Evolutionary conservation across 768 basidiomycete species (phyloP), one percentile per base, ranked within the genome.

Genomic region (Podaxis pistillaris): DNA sequence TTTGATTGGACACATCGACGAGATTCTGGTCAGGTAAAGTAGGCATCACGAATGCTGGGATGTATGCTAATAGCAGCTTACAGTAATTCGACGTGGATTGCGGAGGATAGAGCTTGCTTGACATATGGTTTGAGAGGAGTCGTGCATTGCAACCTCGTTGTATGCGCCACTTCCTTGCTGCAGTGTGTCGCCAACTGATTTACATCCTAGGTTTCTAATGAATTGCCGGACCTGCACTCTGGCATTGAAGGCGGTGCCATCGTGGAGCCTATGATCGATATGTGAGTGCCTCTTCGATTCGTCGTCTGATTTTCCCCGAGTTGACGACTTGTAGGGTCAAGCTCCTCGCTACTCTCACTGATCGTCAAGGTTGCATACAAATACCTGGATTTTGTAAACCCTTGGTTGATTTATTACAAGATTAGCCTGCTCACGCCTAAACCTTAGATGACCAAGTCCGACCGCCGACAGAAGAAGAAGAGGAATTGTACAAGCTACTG

Each of bases 41-140:
- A 51, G 4, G 7, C 47, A 38, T 49, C 22, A 9, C 13, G 38
- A 19, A 22, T 8, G 19, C 49, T 12, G 5, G 33, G 13, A 56
- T 15, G 56, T 30, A 8, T 66, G 38, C 44, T 67, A 5, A 67
- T 26, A 19, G 6, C 1, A 9, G 17, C 1, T 57, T 19, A 0
- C 57, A 93, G 92, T 67, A 98, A 99, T 71, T 98, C 96, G 22
- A 96, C 93, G 9, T 99, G 96, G 96, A 94, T 98, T 66, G 90
- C 90, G 12, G 93, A 97, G 68, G 86, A 90, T 65, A 85, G 86
- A 5, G 96, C 97, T 0, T 98, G 96, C 69, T 89, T 98, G 56
- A 97, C 96, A 0, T 97, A 96, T 71, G 97, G 97, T 3, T 78
- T 98, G 60, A 84, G 97, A 51, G 97, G 97, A 0, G 96, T 99